Percentiles rank a stretch among this genome's conserved stretches.
Conservation (phyloP, 495 filamentous ascomycete species). For the Penicillium bialowiezense region DNA sequence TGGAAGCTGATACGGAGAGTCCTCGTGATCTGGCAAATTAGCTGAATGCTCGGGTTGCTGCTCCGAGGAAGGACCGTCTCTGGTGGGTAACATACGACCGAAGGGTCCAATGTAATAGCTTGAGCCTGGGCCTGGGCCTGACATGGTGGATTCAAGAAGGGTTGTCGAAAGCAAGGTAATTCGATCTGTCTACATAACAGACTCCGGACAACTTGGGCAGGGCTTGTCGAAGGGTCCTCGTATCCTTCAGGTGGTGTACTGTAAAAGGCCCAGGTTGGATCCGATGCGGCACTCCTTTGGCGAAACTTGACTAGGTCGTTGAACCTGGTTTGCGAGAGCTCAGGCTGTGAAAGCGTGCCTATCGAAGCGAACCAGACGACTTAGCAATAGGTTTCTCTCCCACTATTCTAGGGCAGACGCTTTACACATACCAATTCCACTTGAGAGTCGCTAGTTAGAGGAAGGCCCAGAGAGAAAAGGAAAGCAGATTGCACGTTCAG, state of each 20-base stretch:
- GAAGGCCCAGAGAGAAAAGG: background rate
- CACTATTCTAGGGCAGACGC: background rate
- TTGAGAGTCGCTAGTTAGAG: background rate
- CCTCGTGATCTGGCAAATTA: slow-evolving; percentile 36
- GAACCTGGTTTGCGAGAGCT: background rate
- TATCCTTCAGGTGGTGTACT: background rate
- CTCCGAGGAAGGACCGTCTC: slow-evolving; percentile 25
- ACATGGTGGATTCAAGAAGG: slow-evolving; percentile 27
- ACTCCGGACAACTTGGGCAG: background rate
- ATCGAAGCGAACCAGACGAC: background rate
- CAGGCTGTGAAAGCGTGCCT: background rate
- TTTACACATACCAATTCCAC: slow-evolving; percentile 10
- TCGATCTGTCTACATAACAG: slow-evolving; percentile 9
- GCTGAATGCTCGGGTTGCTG: slow-evolving; percentile 31
- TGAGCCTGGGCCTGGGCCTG: slow-evolving; percentile 7
- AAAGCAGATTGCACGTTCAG: background rate
- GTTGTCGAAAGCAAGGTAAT: background rate
- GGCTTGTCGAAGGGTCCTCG: background rate
- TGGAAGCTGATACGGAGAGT: slow-evolving; percentile 49
- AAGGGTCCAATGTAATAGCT: slow-evolving; percentile 46
- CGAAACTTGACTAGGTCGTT: background rate
- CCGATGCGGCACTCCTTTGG: background rate
- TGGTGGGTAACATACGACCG: slow-evolving; percentile 47
- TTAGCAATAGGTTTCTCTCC: slow-evolving; percentile 3
- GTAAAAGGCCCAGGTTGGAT: background rate